Base-by-base conservation (phyloP, 1,284 basidiomycete species). In the Ganoderma lingzhi region DNA sequence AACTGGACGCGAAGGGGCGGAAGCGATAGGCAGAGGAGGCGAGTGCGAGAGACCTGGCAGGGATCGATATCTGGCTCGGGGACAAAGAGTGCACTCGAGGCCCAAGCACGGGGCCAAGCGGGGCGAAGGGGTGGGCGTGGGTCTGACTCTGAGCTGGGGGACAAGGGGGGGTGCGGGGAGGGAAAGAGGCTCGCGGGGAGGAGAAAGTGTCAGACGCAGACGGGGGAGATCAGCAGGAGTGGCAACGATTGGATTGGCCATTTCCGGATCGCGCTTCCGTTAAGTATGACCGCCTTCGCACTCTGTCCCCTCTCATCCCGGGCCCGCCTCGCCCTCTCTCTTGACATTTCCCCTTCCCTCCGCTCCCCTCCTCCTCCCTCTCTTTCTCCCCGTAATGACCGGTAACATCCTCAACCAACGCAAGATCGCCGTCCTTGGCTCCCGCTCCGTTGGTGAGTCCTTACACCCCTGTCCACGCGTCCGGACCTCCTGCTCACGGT, bases 391-490 rank as follows among this genome's bases (percentile, higher is more conserved):
- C 70, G 73, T 64, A 74, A 87, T 87, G 86, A 79, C 86, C 67
- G 80, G 82, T 73, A 85, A 89, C 87, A 90, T 85, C 65, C 81
- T 93, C 80, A 92, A 88, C 84, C 95, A 95, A 85, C 88, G 96
- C 80, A 94, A 93, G 84, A 91, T 95, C 67, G 92, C 92, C 70
- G 89, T 95, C 70, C 88, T 95, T 65, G 94, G 93, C 68, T 90
- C 92, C 67, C 88, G 93, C 68, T 91, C 90, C 78, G 93, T 95
- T 77, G 93, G 93, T 93, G 76, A 78, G 90, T 84, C 61, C 68
- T 41, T 35, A 17, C 69, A 44, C 67, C 61, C 67, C 55, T 63
- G 68, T 71, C 76, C 78, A 62, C 71, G 66, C 60, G 62, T 69
- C 69, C 64, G 69, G 51, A 64, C 67, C 0, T 62, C 23, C 41